Base-by-base conservation (phyloP, 306 rosid species). In the Mucuna pruriens region DNA sequence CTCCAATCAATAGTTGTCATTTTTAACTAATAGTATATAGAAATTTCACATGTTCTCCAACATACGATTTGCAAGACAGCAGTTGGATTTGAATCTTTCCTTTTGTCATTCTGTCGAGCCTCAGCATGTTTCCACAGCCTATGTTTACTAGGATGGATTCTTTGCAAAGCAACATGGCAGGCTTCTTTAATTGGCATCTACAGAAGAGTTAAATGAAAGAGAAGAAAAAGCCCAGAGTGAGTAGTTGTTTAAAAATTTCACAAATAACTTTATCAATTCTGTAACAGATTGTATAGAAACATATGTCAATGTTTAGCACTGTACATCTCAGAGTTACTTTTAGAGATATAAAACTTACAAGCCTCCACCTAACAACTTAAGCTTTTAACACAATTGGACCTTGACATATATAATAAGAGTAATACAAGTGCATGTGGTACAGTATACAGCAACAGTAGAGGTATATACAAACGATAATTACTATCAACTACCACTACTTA, bases 151-250 rank as follows among this genome's bases (percentile, higher is more conserved):
- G 99, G 99, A 74, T 90, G 91, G 81, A 87, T 71, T 82, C 86
- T 88, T 84, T 95, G 98, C 63, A 91, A 54, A 60, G 98, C 98
- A 83, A 91, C 98, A 80, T 95, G 98, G 66, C 97, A 95, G 66
- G 98, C 98, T 88, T 95, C 98, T 86, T 90, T 91, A 78, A 92
- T 95, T 52, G 98, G 98, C 98, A 95, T 89, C 98, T 95, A 87
- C 48, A 73, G 13, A 33, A 72, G 58, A 83, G 65, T 77, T 31
- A 38, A 29, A 79, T 52, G 49, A 54, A 74, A 70, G 34, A 77
- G 10, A 81, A 61, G 44, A 54, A 61, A 62, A 44, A 65, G 26
- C 19, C 49, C 42, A 25, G 69, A 52, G 63, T 42, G 38, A 85
- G 67, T 15, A 80, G 57, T 51, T 55, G 76, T 23, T 54, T 29